These are phyloP conservation scores for Boechera stricta DNA, from an alignment of 345 rosid species.

Conservation along the genomic window DNA sequence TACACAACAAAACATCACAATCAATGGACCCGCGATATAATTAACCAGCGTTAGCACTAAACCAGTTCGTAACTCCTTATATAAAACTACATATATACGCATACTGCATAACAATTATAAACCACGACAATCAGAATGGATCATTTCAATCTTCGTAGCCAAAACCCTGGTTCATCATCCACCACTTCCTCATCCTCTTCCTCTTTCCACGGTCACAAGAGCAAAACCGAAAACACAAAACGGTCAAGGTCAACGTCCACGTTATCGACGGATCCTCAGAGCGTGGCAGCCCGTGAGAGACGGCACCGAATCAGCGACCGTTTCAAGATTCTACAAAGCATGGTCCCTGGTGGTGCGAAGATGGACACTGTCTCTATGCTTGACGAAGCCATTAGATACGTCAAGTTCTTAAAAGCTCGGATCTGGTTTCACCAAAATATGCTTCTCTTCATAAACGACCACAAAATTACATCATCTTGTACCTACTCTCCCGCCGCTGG, in stretches of 20 bases:
- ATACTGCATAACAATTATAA: slow-evolving; percentile 6
- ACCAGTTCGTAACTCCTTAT: background rate
- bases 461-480: slow-evolving; percentile 21
- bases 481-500: slow-evolving; percentile 10
- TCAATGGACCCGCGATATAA: background rate
- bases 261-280: slow-evolving; percentile 89
- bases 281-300: slow-evolving; percentile 89
- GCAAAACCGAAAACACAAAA: slow-evolving; percentile 29
- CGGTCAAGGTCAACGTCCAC: slow-evolving; percentile 46
- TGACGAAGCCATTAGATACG: slow-evolving; percentile 85
- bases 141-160: slow-evolving; percentile 9
- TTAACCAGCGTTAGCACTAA: slow-evolving; percentile 6
- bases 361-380: slow-evolving; percentile 95
- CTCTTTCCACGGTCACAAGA: slow-evolving; percentile 42
- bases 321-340: slow-evolving; percentile 81
- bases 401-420: slow-evolving; percentile 85
- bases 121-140: slow-evolving; percentile 36
- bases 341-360: slow-evolving; percentile 86
- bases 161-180: slow-evolving; percentile 39
- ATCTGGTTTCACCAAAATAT: slow-evolving; percentile 71
- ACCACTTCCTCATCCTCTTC: slow-evolving; percentile 50
- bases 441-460: slow-evolving; percentile 39
- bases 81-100: slow-evolving; percentile 21
- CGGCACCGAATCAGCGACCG: slow-evolving; percentile 85
- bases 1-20: background rate